These are phyloP conservation scores for Pyrenochaeta sp. DNA, from an alignment of 2,329 filamentous ascomycete species.

Conservation along the genomic window DNA sequence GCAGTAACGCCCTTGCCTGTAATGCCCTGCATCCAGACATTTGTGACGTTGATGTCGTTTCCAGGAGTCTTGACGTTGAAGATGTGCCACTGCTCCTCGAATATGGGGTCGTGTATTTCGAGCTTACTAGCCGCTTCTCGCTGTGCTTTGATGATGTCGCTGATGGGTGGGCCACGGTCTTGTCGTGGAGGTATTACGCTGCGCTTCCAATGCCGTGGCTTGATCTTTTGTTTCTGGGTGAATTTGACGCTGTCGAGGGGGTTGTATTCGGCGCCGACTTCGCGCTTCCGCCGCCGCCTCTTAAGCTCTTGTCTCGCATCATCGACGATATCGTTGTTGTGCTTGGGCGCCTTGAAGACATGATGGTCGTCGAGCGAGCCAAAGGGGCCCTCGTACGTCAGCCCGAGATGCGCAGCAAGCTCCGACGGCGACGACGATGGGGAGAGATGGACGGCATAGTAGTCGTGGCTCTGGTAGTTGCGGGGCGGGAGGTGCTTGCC, in stretches of 20 bases:
- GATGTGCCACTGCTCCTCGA: slow-evolving; percentile 94
- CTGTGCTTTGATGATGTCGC: slow-evolving; percentile 59
- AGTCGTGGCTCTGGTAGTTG: slow-evolving; percentile 83
- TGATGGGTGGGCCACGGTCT: slow-evolving; percentile 33
- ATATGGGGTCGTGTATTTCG: slow-evolving; percentile 88
- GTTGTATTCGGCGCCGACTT: slow-evolving; percentile 56
- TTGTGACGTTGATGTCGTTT: slow-evolving; percentile 96
- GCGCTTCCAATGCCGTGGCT: slow-evolving; percentile 69
- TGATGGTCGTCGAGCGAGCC: slow-evolving; percentile 83
- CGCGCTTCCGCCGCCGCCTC: slow-evolving; percentile 69
- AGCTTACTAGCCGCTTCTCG: slow-evolving; percentile 62
- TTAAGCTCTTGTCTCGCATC: slow-evolving; percentile 62
- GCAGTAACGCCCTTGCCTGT: slow-evolving; percentile 90
- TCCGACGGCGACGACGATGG: slow-evolving; percentile 70
- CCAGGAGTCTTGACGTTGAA: slow-evolving; percentile 82
- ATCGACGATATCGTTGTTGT: slow-evolving; percentile 64
- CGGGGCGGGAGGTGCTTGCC: slow-evolving; percentile 61
- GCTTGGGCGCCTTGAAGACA: slow-evolving; percentile 76
- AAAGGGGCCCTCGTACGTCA: slow-evolving; percentile 82
- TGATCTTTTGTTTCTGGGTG: slow-evolving; percentile 78
- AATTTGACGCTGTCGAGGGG: slow-evolving; percentile 78
- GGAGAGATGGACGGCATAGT: slow-evolving; percentile 89
- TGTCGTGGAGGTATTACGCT: slow-evolving; percentile 41
- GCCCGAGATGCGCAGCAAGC: slow-evolving; percentile 75
- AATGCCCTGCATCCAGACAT: slow-evolving; percentile 87